Evolutionary conservation across 805 yeast species (phyloP), one percentile per base, ranked within the genome.

Genomic region (Cyberlindnera bimundalis): DNA sequence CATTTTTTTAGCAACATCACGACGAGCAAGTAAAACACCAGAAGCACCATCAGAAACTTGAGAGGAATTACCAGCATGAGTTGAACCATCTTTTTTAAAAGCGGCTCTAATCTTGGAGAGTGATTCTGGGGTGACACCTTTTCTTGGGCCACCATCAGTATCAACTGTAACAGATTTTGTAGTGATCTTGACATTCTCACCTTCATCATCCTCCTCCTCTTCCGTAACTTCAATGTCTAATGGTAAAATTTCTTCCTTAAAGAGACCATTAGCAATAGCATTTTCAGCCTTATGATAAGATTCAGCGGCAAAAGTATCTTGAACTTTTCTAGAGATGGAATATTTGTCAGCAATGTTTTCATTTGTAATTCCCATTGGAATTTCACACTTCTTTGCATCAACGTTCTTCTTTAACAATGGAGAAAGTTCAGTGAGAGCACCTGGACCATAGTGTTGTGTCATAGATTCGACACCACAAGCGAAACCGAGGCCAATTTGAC

Each of bases 21-120:
- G 78, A 61, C 90, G 79, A 71, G 87, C 84, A 46, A 91, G 71
- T 42, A 91, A 64, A 2, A 85, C 95, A 32, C 84, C 96, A 26
- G 95, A 95, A 16, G 96, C 96, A 59, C 98, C 98, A 61, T 91
- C 98, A 20, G 95, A 80, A 31, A 91, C 84, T 68, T 91, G 98
- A 1, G 97, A 91, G 2, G 98, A 87, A 65, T 91, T 91, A 55
- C 98, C 98, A 25, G 98, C 98, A 51, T 86, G 90, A 8, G 98
- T 88, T 26, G 82, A 61, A 45, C 98, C 98, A 36, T 51, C 52
- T 51, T 81, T 81, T 47, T 78, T 74, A 74, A 91, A 91, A 10
- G 97, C 96, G 12, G 98, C 95, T 65, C 73, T 81, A 54, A 91
- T 67, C 64, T 82, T 88, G 41, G 72, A 70, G 51, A 91, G 73